Percentiles rank a stretch among this genome's conserved stretches.
Conservation (phyloP, 345 rosid species). For the Aegle marmelos region DNA sequence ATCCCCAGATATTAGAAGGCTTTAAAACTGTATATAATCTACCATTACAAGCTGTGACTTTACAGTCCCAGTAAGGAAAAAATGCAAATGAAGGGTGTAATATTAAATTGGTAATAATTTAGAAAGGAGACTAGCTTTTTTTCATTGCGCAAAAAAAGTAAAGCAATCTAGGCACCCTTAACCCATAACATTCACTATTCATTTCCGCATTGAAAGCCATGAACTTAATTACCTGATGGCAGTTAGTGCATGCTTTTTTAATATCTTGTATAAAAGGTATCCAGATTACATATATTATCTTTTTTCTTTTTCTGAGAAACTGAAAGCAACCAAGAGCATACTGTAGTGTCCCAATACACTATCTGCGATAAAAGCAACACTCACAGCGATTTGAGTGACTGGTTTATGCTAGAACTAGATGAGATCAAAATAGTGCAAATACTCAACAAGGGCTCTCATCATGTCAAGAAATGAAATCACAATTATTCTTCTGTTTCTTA, state of each 20-base stretch:
- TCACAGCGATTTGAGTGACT: constrained; percentile 6
- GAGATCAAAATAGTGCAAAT: constrained; percentile 39
- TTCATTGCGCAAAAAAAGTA: constrained; percentile 3
- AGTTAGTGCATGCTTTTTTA: background rate
- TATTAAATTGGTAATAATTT: background rate
- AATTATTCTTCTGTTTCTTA: constrained; percentile 43
- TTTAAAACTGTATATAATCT: too few species aligned
- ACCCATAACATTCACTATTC: constrained; percentile 1
- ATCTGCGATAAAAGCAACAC: constrained; percentile 20
- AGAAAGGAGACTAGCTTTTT: constrained; percentile 3
- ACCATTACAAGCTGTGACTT: background rate
- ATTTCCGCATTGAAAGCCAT: background rate
- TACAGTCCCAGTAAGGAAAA: background rate
- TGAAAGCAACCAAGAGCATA: constrained; percentile 18
- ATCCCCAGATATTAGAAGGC: too few species aligned
- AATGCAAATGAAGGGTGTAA: background rate
- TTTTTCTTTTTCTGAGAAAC: constrained; percentile 17
- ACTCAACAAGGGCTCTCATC: constrained; percentile 24
- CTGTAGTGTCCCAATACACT: constrained; percentile 3
- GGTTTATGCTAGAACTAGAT: constrained; percentile 17
- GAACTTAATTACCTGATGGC: constrained; percentile 3
- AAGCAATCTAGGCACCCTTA: background rate
- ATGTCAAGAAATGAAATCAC: constrained; percentile 52
- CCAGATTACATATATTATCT: constrained; percentile 1
- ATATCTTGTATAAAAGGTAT: background rate